Conservation (phyloP, 768 basidiomycete genomes). For the Cystofilobasidium bisporidii region DNA sequence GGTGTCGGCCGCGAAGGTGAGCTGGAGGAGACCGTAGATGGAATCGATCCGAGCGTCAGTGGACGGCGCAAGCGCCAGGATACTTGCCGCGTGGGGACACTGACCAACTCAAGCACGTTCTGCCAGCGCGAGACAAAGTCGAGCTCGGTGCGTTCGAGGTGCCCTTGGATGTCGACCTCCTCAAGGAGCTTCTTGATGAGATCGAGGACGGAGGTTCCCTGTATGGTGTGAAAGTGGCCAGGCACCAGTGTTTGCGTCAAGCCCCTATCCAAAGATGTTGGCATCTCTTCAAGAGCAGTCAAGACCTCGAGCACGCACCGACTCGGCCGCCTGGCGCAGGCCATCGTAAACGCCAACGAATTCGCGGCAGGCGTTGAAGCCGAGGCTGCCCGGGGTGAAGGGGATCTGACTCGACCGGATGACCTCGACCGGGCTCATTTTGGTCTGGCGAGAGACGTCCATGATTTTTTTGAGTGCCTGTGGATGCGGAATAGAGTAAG, state of each 20-base stretch:
- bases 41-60: no score
- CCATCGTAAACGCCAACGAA: constrained; percentile 50
- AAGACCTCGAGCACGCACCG: no score
- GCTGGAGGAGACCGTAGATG: no score
- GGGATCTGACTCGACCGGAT: background rate
- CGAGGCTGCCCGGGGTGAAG: constrained; percentile 39
- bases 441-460: background rate
- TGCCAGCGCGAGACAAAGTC: constrained; percentile 72
- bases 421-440: constrained; percentile 1
- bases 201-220: constrained; percentile 56
- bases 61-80: no score
- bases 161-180: constrained; percentile 55
- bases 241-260: no score
- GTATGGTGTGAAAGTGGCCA: no score
- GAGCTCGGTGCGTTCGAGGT: constrained; percentile 56
- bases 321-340: constrained; percentile 40
- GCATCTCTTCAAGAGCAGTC: background rate
- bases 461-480: constrained; percentile 15
- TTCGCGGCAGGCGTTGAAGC: constrained; percentile 48
- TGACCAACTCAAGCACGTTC: constrained; percentile 67
- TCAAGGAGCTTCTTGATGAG: constrained; percentile 55
- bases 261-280: background rate
- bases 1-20: constrained; percentile 28
- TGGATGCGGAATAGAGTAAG: background rate
- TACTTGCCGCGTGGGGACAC: no score